Evolutionary conservation across 768 basidiomycete species (phyloP), one percentile per base, ranked within the genome.

Genomic region (Symmetrospora coprosmae): DNA sequence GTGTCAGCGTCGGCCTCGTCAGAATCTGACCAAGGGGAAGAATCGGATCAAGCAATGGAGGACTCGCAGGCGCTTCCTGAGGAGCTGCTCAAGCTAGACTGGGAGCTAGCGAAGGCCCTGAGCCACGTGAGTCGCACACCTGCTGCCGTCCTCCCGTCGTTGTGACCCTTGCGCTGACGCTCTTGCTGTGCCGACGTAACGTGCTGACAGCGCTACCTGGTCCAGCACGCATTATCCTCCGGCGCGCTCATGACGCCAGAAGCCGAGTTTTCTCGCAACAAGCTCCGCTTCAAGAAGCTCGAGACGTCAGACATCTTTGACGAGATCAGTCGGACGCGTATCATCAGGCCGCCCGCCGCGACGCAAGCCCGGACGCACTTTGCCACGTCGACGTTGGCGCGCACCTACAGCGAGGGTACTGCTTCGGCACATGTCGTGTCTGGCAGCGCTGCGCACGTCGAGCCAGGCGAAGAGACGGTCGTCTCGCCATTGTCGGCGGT

Each of bases 281-380:
- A 38, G 31, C 25, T 31, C 3, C 55, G 55, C 7, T 58, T 58
- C 55, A 58, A 58, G 23, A 58, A 58, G 43, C 40, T 47, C 17
- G 55, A 58, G 31, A 43, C 55, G 2, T 43, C 55, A 11, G 55
- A 58, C 25, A 21, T 58, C 23, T 45, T 58, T 3, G 41, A 58
- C 37, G 55, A 58, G 30, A 58, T 58, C 41, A 47, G 30, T 11
- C 19, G 55, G 16, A 58, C 55, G 19, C 39, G 55, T n/a, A n/a
- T n/a, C n/a, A n/a, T n/a, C n/a, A n/a, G n/a, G n/a, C n/a, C n/a
- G n/a, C 9, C 43, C 16, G 11, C 13, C 9, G 21, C 14, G 16
- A 9, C 25, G 9, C 43, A 46, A 46, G 9, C 43, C 25, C 43
- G 9, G 11, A 8, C 43, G 25, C 43, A 11, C 9, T 23, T 23